phyloP scores from a whole-genome alignment of 1,284 basidiomycete species.

The Stygiomarasmius scandens region DNA sequence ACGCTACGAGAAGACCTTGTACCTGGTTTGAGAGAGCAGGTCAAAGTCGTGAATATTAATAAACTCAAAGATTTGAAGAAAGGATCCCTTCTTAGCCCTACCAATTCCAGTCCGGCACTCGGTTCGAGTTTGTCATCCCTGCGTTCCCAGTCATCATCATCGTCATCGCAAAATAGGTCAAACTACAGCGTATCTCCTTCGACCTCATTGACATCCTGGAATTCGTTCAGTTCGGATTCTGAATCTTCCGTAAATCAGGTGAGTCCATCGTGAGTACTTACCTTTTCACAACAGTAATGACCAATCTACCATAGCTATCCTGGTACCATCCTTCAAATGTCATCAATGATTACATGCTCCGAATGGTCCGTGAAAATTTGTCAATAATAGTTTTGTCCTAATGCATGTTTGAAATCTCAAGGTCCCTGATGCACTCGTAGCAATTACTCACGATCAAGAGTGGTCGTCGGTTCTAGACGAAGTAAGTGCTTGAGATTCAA shows the following conservation, averaged over 20 bases:
- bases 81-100: neutral
- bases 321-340: constrained; percentile 1
- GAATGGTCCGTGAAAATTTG: neutral
- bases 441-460: neutral
- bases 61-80: neutral
- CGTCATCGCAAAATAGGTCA: too few relatives aligned
- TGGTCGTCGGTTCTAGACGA: neutral
- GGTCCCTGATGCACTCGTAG: neutral
- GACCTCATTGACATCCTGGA: neutral
- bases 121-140: too few relatives aligned
- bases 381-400: neutral
- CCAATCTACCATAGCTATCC: too few relatives aligned
- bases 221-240: neutral
- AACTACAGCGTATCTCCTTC: too few relatives aligned
- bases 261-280: neutral
- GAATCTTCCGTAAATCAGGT: neutral
- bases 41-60: neutral
- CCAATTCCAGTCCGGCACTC: neutral
- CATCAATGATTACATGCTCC: constrained; percentile 2
- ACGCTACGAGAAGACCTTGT: neutral
- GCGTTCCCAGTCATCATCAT: neutral
- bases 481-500: neutral
- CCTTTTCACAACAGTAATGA: neutral
- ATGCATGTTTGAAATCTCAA: neutral
- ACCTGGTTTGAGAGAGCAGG: neutral